Evolutionary conservation across 768 basidiomycete species (phyloP).

Genomic region (Lentinula sp.): DNA sequence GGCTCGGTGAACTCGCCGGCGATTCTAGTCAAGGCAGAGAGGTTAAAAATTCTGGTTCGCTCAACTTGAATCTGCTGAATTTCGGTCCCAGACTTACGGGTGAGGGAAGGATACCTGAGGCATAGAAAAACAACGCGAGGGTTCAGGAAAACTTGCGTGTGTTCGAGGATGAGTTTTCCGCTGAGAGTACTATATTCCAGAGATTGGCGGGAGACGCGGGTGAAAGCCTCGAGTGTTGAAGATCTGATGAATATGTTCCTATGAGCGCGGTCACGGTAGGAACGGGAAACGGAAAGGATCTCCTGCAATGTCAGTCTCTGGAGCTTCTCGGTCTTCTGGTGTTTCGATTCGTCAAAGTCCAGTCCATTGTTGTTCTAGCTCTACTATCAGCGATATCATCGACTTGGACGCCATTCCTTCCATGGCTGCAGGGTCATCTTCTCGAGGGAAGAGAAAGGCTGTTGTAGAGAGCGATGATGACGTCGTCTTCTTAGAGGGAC

Average conservation of each 20-base stretch:
- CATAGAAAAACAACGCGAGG: slow-evolving; percentile 21
- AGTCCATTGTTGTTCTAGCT: slow-evolving; percentile 35
- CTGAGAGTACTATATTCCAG: slow-evolving; percentile 54
- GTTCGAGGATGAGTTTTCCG: slow-evolving; percentile 59
- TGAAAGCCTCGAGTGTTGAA: slow-evolving; percentile 31
- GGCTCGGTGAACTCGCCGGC: slow-evolving; percentile 47
- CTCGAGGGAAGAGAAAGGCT: slow-evolving; percentile 45
- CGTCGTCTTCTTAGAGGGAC: slow-evolving; percentile 43
- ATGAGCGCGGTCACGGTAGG: no score
- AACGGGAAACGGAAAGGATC: slow-evolving; percentile 26
- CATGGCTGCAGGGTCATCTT: slow-evolving; percentile 14
- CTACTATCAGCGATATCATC: slow-evolving; percentile 34
- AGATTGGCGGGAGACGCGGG: slow-evolving; percentile 69
- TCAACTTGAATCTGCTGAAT: slow-evolving; percentile 52
- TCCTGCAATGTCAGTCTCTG: slow-evolving; percentile 30
- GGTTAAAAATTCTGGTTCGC: slow-evolving; percentile 62
- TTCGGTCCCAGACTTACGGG: slow-evolving; percentile 64
- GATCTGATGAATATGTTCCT: slow-evolving; percentile 4
- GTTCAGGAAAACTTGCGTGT: slow-evolving; percentile 42
- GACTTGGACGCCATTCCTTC: slow-evolving; percentile 35
- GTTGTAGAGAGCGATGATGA: slow-evolving; percentile 46
- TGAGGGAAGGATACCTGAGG: slow-evolving; percentile 38
- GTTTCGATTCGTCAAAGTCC: slow-evolving; percentile 53
- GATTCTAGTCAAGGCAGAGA: slow-evolving; percentile 29
- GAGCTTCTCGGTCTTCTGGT: slow-evolving; percentile 35